phyloP scores from a whole-genome alignment of 2,329 filamentous ascomycete genomes.

The Camptophora hylomeconis region DNA sequence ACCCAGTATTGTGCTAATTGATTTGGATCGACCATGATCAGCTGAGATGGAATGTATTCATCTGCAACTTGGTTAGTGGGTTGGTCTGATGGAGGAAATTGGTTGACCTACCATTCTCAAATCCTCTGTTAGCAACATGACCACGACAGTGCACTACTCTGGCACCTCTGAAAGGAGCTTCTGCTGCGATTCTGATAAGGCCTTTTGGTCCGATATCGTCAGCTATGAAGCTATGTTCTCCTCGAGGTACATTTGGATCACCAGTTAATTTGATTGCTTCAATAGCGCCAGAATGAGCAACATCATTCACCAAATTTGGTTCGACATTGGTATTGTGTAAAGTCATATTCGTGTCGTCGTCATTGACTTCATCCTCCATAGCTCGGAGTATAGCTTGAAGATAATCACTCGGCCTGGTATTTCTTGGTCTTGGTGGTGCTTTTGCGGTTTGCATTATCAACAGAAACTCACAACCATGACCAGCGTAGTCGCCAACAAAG shows the following conservation, averaged over 20 bases:
- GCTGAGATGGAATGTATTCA: conserved; percentile 58
- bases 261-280: conserved; percentile 86
- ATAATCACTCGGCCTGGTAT: background rate
- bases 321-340: conserved; percentile 1
- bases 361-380: conserved; percentile 30
- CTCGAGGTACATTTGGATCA: conserved; percentile 77
- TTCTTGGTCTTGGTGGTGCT: conserved; percentile 29
- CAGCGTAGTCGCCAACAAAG: conserved; percentile 82
- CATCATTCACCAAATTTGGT: conserved; percentile 23
- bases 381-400: conserved; percentile 3
- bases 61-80: conserved; percentile 38
- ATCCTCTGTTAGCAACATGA: conserved; percentile 64
- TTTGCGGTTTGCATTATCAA: conserved; percentile 63
- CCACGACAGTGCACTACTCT: conserved; percentile 61
- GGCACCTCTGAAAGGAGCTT: conserved; percentile 59
- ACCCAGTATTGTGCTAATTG: conserved; percentile 74
- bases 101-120: conserved; percentile 56
- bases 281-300: conserved; percentile 52
- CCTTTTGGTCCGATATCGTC: conserved; percentile 61
- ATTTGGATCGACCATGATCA: conserved; percentile 68
- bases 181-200: conserved; percentile 49
- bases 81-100: too few relatives aligned
- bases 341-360: background rate
- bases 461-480: conserved; percentile 80
- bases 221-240: conserved; percentile 68